Evolutionary conservation across 2,329 filamentous ascomycete species (phyloP), one percentile per base, ranked within the genome.

Genomic region (Cryphonectria radicalis): DNA sequence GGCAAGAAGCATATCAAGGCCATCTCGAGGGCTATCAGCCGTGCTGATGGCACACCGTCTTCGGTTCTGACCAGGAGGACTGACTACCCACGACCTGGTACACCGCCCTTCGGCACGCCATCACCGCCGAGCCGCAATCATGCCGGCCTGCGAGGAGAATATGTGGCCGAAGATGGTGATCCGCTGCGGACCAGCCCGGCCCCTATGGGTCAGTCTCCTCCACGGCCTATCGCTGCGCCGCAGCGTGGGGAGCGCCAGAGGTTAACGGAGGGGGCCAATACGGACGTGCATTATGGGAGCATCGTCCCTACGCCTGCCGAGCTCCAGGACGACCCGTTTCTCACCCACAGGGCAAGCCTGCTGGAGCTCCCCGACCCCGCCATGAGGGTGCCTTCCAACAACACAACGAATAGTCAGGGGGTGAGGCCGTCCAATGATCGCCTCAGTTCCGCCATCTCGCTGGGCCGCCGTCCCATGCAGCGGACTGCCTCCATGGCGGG

Each of bases 1-100:
- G 95, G 94, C 73, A 98, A 98, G 84, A 98, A 98, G 83, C 92
- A 94, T 79, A 87, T 98, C 81, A 98, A 98, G 81, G 90, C 90
- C 70, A 91, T 98, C 67, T 83, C 87, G 35, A 89, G 92, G 73
- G 93, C 94, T 72, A 87, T 96, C 73, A 86, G 88, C 83, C 82
- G 89, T 83, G 81, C 89, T 79, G 84, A 87, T 72, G 80, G 84
- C 71, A 87, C 88, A 0, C 88, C 90, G 13, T 64, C 66, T 17
- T 60, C 59, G 25, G 79, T 77, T 62, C 73, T 79, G 13, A 75
- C 77, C 35, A 78, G 76, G 50, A 78, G 76, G 70, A 76, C 76
- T 50, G 79, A 81, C 32, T 72, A 79, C 28, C 77, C 77, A 25
- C 79, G 78, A 46, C 35, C 25, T 25, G 60, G 57, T 37, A 79